Conservation (phyloP, 1,139 yeast genomes). For the Kurtzmaniella natalensis region DNA sequence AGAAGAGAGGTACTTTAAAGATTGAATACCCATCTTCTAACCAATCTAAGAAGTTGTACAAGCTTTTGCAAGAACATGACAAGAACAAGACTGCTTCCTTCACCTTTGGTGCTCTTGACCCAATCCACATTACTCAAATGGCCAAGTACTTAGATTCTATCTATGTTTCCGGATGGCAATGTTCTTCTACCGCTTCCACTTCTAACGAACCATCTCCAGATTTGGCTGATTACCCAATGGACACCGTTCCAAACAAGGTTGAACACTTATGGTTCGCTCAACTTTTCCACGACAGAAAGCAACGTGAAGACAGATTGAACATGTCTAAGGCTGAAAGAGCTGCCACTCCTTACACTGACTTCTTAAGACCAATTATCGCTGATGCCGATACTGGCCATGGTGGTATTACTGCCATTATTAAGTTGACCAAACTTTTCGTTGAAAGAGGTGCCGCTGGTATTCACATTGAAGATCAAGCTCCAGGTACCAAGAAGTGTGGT, state of each 20-base stretch:
- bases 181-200: constrained; percentile 95
- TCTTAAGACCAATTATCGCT: constrained; percentile 90
- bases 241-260: constrained; percentile 97
- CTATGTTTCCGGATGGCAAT: constrained; percentile 98
- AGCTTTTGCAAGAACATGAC: constrained; percentile 67
- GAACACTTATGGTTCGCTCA: constrained; percentile 97
- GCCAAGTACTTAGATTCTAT: constrained; percentile 90
- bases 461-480: constrained; percentile 98
- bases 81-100: constrained; percentile 70
- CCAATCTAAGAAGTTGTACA: constrained; percentile 80
- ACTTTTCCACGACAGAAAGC: constrained; percentile 95
- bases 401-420: constrained; percentile 93
- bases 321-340: constrained; percentile 60
- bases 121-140: constrained; percentile 95
- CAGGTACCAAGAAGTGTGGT: constrained; percentile 98
- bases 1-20: constrained; percentile 75
- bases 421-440: constrained; percentile 91
- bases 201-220: constrained; percentile 98
- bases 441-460: constrained; percentile 99
- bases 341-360: constrained; percentile 64
- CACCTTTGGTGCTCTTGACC: constrained; percentile 96
- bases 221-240: constrained; percentile 97
- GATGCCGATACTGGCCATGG: constrained; percentile 99
- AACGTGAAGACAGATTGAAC: constrained; percentile 76
- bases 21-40: constrained; percentile 70